Evolutionary conservation across 352 stramenopile species (phyloP), one percentile per base, ranked within the genome.

Genomic region (Phytophthora aleatoria): DNA sequence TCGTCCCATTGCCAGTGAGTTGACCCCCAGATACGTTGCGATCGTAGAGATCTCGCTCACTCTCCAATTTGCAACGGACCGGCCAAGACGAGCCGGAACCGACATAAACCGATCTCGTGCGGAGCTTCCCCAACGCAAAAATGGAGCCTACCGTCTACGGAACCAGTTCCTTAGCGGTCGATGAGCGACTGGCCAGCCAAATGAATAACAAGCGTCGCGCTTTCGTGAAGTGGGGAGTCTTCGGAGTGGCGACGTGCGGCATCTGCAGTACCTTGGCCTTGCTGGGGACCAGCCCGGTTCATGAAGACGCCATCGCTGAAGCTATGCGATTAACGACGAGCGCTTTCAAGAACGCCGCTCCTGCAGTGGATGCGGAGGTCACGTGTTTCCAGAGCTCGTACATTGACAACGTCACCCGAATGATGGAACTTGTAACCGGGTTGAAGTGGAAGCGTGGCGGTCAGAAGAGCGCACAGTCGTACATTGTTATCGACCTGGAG

Each of bases 351-450:
- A 41, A 51, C 2, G 52, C 58, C 9, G 59, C 49, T 24, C 56
- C 49, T 51, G 55, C 50, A 10, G 49, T 50, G 20, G 42, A 54
- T 38, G 13, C 59, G 5, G 60, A 72, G n/a, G 61, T 88, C 50
- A 54, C 73, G 43, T 85, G 79, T 52, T 85, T 82, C 71, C 79
- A 92, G 69, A 92, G 81, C 49, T 85, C 71, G 36, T 87, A 84
- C 50, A 50, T 79, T n/a, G 58, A 87, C 64, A 76, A 76, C 47
- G 67, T 81, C 44, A 84, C 74, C 28, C 74, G 76, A 45, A 87
- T 92, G 79, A 89, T 90, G 71, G 73, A 88, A 57, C 69, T 67
- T 5, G 67, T 90, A 39, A 42, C 36, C 3, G 80, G 70, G 0
- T 57, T 93, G 9, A 73, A 73, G 55, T 88, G 81, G 76, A 67